Evolutionary conservation across 441 rosid species (phyloP).

Genomic region (Syzygium syzygioides): DNA sequence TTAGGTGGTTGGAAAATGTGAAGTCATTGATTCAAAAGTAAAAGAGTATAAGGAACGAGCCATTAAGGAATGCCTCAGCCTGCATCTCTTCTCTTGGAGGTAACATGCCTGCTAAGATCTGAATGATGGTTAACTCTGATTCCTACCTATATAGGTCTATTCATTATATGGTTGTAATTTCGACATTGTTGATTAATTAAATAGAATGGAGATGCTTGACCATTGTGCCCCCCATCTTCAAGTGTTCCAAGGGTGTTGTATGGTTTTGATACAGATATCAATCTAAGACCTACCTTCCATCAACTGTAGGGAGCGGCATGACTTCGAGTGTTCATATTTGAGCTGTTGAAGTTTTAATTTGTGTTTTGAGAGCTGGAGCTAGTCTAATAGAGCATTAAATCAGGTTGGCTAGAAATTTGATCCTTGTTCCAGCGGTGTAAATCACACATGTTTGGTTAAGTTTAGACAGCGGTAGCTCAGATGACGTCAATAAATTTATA

Average conservation of each 20-base stretch:
- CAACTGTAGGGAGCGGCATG: background rate
- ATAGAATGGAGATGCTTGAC: background rate
- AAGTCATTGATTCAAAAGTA: conserved; percentile 37
- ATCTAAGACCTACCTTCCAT: background rate
- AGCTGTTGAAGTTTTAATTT: background rate
- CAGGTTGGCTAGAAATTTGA: background rate
- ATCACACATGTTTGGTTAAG: background rate
- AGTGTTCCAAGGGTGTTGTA: background rate
- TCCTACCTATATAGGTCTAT: background rate
- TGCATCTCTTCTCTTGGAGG: background rate
- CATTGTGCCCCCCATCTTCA: background rate
- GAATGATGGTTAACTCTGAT: background rate
- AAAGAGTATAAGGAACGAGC: background rate
- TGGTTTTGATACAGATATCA: background rate
- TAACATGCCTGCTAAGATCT: background rate
- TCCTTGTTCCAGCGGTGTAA: background rate
- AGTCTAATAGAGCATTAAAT: background rate
- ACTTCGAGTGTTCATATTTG: background rate
- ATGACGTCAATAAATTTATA: background rate
- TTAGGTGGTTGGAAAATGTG: conserved; percentile 54
- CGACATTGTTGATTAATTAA: background rate
- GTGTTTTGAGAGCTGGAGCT: background rate
- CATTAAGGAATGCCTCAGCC: background rate
- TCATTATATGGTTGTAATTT: background rate
- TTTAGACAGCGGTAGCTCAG: background rate